Conservation (phyloP, 2,329 filamentous ascomycete species). For the Penicillium frequentans region DNA sequence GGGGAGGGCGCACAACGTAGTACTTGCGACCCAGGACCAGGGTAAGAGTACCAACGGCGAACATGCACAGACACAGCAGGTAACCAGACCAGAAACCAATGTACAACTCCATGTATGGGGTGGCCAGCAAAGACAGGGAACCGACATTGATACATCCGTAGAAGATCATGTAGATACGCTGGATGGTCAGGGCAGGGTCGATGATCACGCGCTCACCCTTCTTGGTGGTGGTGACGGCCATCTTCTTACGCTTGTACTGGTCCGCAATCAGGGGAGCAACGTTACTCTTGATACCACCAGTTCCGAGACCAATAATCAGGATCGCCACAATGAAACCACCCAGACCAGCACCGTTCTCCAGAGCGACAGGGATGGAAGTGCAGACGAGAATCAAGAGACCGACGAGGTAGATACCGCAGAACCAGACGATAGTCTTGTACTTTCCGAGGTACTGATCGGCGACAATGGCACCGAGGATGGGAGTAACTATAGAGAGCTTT, state of each 20-base stretch:
- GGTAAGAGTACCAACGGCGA: conserved; percentile 60
- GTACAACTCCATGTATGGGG: conserved; percentile 66
- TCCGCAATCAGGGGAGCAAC: conserved; percentile 62
- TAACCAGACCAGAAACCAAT: conserved; percentile 68
- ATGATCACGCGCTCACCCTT: conserved; percentile 61
- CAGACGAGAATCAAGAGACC: conserved; percentile 56
- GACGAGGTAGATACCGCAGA: conserved; percentile 59
- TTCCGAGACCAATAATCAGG: conserved; percentile 65
- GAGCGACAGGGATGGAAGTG: conserved; percentile 54
- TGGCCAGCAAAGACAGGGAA: conserved; percentile 66
- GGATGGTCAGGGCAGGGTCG: conserved; percentile 65
- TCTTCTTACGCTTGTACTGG: conserved; percentile 62
- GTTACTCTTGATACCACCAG: conserved; percentile 70
- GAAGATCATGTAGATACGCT: conserved; percentile 72
- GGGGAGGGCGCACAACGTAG: conserved; percentile 52
- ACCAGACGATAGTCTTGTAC: conserved; percentile 60
- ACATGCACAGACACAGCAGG: conserved; percentile 62
- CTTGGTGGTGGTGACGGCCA: conserved; percentile 45
- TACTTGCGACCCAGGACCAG: conserved; percentile 49
- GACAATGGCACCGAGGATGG: conserved; percentile 58
- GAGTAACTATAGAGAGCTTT: conserved; percentile 44
- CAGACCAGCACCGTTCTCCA: conserved; percentile 53
- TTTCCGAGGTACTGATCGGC: conserved; percentile 63
- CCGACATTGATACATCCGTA: conserved; percentile 74
- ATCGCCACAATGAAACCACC: conserved; percentile 57